Evolutionary conservation across 2,329 filamentous ascomycete species (phyloP).

Genomic region (Aspergillus amoenus): DNA sequence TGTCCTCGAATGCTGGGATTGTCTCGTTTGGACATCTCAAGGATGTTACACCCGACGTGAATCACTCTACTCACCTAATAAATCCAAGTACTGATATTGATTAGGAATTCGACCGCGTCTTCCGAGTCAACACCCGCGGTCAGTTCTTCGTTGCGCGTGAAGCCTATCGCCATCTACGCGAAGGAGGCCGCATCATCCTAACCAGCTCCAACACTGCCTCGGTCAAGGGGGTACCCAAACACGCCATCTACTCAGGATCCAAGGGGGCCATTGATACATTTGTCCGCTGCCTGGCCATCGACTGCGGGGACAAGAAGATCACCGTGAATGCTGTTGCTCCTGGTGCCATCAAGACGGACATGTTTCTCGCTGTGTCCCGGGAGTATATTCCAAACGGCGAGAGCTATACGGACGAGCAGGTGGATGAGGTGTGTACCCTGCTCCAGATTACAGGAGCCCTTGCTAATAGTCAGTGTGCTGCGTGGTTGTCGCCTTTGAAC

Average conservation of each 20-base stretch:
- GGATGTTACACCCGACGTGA: conserved; percentile 23
- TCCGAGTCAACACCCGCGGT: conserved; percentile 62
- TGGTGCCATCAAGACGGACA: conserved; percentile 67
- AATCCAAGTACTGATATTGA: background rate
- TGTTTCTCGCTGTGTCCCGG: conserved; percentile 52
- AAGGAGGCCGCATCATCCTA: conserved; percentile 70
- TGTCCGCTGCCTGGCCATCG: conserved; percentile 70
- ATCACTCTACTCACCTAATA: background rate
- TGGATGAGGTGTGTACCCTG: background rate
- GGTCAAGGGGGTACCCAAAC: conserved; percentile 58
- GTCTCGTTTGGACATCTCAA: conserved; percentile 42
- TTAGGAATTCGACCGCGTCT: conserved; percentile 51
- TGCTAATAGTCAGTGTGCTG: background rate
- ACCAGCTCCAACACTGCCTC: conserved; percentile 67
- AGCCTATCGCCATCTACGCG: conserved; percentile 68
- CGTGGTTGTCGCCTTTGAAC: conserved; percentile 3
- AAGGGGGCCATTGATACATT: conserved; percentile 78
- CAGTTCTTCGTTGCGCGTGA: conserved; percentile 65
- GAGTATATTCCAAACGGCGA: conserved; percentile 13
- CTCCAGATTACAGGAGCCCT: too few relatives aligned
- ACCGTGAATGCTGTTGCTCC: conserved; percentile 68
- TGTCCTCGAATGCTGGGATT: conserved; percentile 42
- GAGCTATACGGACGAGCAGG: conserved; percentile 1
- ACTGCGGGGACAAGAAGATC: conserved; percentile 66
- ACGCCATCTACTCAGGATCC: conserved; percentile 70